Evolutionary conservation across 257 asterid species (phyloP).

Genomic region (Jacaranda mimosifolia): DNA sequence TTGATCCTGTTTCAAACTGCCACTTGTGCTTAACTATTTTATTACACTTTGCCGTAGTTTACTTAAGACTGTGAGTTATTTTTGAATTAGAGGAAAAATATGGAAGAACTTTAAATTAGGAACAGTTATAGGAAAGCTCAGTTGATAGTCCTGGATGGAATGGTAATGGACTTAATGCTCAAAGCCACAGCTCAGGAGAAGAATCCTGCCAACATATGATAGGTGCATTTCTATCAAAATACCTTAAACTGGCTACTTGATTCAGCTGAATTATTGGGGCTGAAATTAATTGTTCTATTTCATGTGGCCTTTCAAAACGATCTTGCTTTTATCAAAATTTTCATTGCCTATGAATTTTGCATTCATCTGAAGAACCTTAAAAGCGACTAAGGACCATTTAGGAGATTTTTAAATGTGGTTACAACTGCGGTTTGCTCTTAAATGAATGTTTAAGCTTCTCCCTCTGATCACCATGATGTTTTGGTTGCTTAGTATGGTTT

Average conservation of each 20-base stretch:
- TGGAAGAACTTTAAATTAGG: conserved; percentile 13
- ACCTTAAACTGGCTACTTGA: neutral
- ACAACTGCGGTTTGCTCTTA: neutral
- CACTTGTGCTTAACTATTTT: neutral
- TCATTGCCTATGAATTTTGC: conserved; percentile 13
- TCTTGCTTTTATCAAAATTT: neutral
- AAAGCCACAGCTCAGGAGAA: conserved; percentile 5
- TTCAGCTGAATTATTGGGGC: conserved; percentile 20
- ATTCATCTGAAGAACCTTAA: conserved; percentile 10
- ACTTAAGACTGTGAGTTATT: neutral
- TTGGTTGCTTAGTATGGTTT: conserved; percentile 4
- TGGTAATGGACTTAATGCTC: neutral
- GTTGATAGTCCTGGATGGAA: neutral
- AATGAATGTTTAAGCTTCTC: neutral
- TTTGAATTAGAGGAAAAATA: neutral
- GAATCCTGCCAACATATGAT: conserved; percentile 7
- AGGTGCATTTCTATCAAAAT: conserved; percentile 5
- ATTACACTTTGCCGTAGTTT: neutral
- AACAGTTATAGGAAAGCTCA: neutral
- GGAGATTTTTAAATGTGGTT: conserved; percentile 6
- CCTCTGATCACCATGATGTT: conserved; percentile 18
- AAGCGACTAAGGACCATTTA: neutral
- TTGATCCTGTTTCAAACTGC: conserved; percentile 9
- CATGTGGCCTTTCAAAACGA: neutral
- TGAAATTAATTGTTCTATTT: neutral